Evolutionary conservation across 768 basidiomycete species (phyloP).

Genomic region (Fomitopsis serialis): DNA sequence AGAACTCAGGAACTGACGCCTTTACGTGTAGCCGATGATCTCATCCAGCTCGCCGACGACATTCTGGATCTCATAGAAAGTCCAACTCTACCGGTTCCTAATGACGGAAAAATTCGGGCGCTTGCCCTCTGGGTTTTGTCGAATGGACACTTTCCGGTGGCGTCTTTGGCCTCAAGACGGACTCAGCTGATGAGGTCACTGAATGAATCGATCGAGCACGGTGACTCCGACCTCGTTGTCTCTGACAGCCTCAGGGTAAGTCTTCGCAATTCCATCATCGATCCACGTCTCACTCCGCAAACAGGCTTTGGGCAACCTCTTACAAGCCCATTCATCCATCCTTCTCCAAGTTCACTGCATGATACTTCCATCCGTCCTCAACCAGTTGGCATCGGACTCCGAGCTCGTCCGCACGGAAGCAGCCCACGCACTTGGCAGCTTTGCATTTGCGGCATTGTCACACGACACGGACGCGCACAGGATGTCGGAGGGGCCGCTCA

Average conservation of each 20-base stretch:
- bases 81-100: conserved; percentile 29
- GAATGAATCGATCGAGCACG: conserved; percentile 27
- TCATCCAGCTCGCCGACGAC: conserved; percentile 39
- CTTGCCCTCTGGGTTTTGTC: conserved; percentile 47
- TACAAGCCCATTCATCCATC: not conserved
- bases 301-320: conserved; percentile 1
- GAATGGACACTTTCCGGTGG: conserved; percentile 41
- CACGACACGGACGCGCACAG: too few relatives aligned
- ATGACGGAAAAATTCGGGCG: conserved; percentile 38
- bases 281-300: not conserved
- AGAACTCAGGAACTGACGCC: not conserved
- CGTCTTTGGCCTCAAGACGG: conserved; percentile 29
- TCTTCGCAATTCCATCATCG: too few relatives aligned
- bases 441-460: not conserved
- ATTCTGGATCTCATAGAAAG: conserved; percentile 38
- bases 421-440: not conserved
- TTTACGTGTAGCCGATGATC: conserved; percentile 37
- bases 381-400: not conserved
- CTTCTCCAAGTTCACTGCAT: not conserved
- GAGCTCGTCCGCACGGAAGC: not conserved
- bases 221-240: not conserved
- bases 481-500: not conserved
- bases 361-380: conserved; percentile 1
- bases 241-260: conserved; percentile 1
- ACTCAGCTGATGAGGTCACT: conserved; percentile 31